A percentile compares a stretch with the other conserved stretches of the same genome.
Evolutionary conservation across 108 stramenopile species (phyloP).

Genomic region (Schizochytrium sp.): DNA sequence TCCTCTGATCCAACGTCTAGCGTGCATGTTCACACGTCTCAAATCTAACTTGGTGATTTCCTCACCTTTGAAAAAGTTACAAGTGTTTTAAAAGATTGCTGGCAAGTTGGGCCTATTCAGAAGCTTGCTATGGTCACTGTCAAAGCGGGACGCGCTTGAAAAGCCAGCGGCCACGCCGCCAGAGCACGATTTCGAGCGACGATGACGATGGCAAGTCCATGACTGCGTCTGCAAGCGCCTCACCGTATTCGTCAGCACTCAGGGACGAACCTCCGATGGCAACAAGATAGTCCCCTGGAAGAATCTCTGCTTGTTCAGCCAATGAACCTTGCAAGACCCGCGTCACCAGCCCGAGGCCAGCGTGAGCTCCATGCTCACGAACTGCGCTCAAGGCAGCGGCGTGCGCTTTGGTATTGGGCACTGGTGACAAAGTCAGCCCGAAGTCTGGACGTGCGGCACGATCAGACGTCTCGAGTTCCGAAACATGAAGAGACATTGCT

Average conservation of each 20-base stretch:
- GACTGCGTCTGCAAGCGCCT: not conserved
- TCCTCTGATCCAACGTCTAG: too few relatives aligned
- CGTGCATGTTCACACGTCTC: too few relatives aligned
- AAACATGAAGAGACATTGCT: not conserved
- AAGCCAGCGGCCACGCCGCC: not conserved
- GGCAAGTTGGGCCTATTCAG: too few relatives aligned
- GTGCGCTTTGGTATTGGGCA: not conserved
- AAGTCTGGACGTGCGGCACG: not conserved
- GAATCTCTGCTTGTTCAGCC: not conserved
- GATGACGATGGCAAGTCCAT: not conserved
- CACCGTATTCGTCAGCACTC: not conserved
- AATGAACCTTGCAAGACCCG: not conserved
- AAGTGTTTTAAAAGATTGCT: too few relatives aligned
- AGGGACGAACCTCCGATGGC: not conserved
- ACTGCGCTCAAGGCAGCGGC: not conserved
- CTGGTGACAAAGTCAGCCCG: not conserved
- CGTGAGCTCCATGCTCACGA: not conserved
- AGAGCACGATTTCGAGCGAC: not conserved
- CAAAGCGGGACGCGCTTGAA: not conserved
- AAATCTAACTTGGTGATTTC: too few relatives aligned
- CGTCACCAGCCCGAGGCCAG: not conserved
- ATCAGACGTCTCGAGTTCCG: not conserved
- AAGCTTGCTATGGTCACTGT: too few relatives aligned
- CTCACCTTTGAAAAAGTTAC: too few relatives aligned
- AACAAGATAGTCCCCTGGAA: not conserved